Evolutionary conservation across 768 basidiomycete species (phyloP).

Genomic region (Lenzites betulinus): DNA sequence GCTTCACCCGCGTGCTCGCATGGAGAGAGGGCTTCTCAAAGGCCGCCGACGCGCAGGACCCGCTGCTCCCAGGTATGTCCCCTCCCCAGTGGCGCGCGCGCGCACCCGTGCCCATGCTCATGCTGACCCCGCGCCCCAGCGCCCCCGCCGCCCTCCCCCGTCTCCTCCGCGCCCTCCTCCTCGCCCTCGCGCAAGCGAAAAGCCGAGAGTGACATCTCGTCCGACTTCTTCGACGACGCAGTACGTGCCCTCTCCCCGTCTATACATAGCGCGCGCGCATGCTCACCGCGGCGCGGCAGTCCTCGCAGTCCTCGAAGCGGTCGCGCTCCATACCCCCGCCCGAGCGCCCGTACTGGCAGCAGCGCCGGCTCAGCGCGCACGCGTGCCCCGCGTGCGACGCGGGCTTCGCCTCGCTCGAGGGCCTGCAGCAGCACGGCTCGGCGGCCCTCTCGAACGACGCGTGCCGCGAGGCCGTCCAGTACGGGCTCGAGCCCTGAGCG

Average conservation of each 20-base stretch:
- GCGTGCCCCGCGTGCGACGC: slow-evolving; percentile 78
- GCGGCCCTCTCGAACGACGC: slow-evolving; percentile 61
- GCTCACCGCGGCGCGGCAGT: slow-evolving; percentile 33
- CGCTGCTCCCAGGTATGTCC: slow-evolving; percentile 44
- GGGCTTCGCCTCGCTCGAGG: slow-evolving; percentile 58
- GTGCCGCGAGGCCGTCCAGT: slow-evolving; percentile 72
- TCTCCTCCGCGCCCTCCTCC: slow-evolving; percentile 31
- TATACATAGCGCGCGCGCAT: neutral
- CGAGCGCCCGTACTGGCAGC: slow-evolving; percentile 27
- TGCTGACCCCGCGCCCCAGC: neutral
- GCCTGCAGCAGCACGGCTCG: slow-evolving; percentile 62
- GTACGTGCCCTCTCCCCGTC: slow-evolving; percentile 34
- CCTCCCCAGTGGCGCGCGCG: slow-evolving; percentile 1
- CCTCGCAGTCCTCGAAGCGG: slow-evolving; percentile 58
- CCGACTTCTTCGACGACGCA: slow-evolving; percentile 39
- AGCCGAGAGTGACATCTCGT: slow-evolving; percentile 37
- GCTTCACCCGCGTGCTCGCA: slow-evolving; percentile 67
- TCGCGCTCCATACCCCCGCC: slow-evolving; percentile 43
- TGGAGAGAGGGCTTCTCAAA: slow-evolving; percentile 67
- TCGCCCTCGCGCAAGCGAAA: slow-evolving; percentile 52
- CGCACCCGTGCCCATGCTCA: neutral
- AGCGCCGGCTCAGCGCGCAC: slow-evolving; percentile 49
- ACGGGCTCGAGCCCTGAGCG: slow-evolving; percentile 60
- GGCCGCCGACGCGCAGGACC: slow-evolving; percentile 42
- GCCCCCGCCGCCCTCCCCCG: slow-evolving; percentile 16